Conservation (phyloP, 1,284 basidiomycete species). For the Trichosporon faecale region DNA sequence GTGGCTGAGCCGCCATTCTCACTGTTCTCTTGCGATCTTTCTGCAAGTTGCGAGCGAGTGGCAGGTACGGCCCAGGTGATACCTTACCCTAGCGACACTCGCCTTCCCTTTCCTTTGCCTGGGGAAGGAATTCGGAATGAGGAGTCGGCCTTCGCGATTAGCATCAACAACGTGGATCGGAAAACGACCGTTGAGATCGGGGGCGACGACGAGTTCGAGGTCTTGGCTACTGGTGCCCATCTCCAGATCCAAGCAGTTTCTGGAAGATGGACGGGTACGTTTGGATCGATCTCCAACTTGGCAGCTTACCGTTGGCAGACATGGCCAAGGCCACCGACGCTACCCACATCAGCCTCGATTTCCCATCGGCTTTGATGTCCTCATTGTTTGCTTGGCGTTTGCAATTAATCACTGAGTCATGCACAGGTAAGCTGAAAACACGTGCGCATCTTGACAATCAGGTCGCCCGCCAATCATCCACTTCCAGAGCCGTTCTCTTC, state of each 20-base stretch:
- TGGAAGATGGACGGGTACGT: background rate
- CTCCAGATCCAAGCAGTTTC: background rate
- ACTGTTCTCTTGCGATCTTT: slow-evolving; percentile 13
- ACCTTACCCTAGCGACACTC: slow-evolving; percentile 22
- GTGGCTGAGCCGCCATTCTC: background rate
- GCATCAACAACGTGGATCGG: slow-evolving; percentile 1
- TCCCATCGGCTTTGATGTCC: background rate
- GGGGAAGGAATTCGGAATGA: slow-evolving; percentile 39
- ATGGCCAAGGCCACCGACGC: background rate
- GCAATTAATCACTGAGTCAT: background rate
- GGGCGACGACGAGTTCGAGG: background rate
- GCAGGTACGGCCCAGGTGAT: background rate
- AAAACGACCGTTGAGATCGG: background rate
- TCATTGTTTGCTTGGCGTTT: slow-evolving; percentile 19
- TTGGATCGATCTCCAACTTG: too few species aligned
- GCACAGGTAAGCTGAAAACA: slow-evolving; percentile 24
- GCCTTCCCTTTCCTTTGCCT: slow-evolving; percentile 37
- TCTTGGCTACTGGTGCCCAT: background rate
- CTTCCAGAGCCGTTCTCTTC: slow-evolving; percentile 32
- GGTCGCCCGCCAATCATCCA: slow-evolving; percentile 28
- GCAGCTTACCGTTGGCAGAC: background rate
- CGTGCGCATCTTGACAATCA: slow-evolving; percentile 10
- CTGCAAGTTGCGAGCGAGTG: slow-evolving; percentile 7
- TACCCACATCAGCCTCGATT: slow-evolving; percentile 8
- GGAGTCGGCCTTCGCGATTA: slow-evolving; percentile 30